Evolutionary conservation across 2,329 filamentous ascomycete species (phyloP).

Genomic region (Cytospora piceae): DNA sequence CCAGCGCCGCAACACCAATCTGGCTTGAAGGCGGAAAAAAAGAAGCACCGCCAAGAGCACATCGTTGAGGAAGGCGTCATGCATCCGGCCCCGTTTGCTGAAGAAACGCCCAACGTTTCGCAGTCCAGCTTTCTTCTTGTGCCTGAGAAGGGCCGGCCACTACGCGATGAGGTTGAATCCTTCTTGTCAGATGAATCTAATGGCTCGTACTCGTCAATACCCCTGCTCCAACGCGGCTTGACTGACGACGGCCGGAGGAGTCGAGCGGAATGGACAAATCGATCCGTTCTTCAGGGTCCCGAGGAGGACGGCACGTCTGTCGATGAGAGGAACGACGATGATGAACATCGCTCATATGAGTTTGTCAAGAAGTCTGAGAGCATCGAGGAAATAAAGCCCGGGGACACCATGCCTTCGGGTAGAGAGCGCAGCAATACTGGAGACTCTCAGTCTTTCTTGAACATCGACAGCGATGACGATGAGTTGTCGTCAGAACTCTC

Average conservation of each 20-base stretch:
- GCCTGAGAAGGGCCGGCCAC: constrained; percentile 31
- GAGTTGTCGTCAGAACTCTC: constrained; percentile 69
- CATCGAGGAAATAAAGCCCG: constrained; percentile 48
- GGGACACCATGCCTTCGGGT: constrained; percentile 31
- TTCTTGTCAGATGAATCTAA: constrained; percentile 66
- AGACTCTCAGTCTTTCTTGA: constrained; percentile 48
- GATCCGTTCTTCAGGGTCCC: constrained; percentile 56
- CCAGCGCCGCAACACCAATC: constrained; percentile 24
- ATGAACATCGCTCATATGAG: constrained; percentile 54
- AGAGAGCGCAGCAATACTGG: constrained; percentile 34
- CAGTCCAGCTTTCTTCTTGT: constrained; percentile 34
- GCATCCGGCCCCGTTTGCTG: constrained; percentile 36
- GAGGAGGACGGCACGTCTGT: constrained; percentile 41
- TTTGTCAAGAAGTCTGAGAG: constrained; percentile 59
- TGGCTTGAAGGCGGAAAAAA: constrained; percentile 45
- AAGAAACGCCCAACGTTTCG: constrained; percentile 28
- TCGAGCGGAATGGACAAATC: constrained; percentile 56
- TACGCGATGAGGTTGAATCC: constrained; percentile 46
- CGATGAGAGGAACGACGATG: constrained; percentile 32
- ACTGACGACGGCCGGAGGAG: constrained; percentile 54
- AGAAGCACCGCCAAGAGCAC: constrained; percentile 51
- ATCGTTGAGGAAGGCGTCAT: constrained; percentile 47
- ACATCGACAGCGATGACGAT: constrained; percentile 53
- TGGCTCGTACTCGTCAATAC: constrained; percentile 76
- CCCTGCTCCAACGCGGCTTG: constrained; percentile 71